These are phyloP conservation scores for Allium cepa DNA, from an alignment of 106 monocot species.

Conservation along the genomic window DNA sequence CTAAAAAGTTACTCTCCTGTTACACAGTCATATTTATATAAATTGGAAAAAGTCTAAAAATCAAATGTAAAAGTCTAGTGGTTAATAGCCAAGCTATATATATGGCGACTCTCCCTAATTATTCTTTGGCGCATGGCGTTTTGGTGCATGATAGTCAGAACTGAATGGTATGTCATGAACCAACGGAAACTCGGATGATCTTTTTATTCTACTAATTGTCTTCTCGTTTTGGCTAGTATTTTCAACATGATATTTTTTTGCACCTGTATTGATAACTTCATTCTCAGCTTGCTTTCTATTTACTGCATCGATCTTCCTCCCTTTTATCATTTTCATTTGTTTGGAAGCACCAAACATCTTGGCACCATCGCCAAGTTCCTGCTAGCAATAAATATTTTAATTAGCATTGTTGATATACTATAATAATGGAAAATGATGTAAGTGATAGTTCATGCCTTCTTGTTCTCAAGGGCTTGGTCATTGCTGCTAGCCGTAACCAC, in stretches of 20 bases:
- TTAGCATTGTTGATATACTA: background rate
- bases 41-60: background rate
- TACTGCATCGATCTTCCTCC: slow-evolving; percentile 14
- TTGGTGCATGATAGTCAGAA: slow-evolving; percentile 19
- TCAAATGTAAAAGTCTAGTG: too few relatives aligned
- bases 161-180: slow-evolving; percentile 19
- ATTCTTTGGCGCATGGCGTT: slow-evolving; percentile 22
- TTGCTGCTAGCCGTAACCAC: background rate
- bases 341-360: background rate
- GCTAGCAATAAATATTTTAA: background rate
- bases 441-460: background rate
- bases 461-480: background rate
- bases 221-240: background rate
- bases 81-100: background rate
- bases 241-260: slow-evolving; percentile 8
- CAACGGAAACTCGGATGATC: background rate
- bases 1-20: background rate
- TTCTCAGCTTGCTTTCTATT: background rate
- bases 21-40: slow-evolving; percentile 7
- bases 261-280: slow-evolving; percentile 9
- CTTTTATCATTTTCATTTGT: slow-evolving; percentile 4
- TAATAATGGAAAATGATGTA: background rate
- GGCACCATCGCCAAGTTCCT: slow-evolving; percentile 2
- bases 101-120: background rate
- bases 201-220: slow-evolving; percentile 1